Evolutionary conservation across 768 basidiomycete species (phyloP).

Genomic region (Podaxis mareebaensis): DNA sequence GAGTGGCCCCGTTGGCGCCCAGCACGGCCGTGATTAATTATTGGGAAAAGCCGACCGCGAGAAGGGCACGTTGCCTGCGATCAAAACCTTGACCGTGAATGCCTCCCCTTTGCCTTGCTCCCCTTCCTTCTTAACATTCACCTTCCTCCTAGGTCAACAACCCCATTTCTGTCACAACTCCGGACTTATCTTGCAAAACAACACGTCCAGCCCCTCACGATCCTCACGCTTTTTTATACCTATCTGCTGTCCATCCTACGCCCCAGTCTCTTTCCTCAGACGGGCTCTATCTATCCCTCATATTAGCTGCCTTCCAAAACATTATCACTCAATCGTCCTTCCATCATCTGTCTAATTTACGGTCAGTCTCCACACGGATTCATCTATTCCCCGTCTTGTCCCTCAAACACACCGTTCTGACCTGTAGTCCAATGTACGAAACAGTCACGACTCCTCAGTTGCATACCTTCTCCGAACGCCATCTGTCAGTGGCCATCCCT

Average conservation of each 20-base stretch:
- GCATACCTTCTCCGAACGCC: conserved; percentile 24
- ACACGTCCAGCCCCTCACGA: conserved; percentile 52
- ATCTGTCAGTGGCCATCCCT: conserved; percentile 8
- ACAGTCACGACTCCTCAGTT: conserved; percentile 49
- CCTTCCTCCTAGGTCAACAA: conserved; percentile 30
- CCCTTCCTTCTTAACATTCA: conserved; percentile 47
- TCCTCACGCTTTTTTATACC: conserved; percentile 47
- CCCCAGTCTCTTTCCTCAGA: conserved; percentile 1
- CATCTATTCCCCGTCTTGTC: conserved; percentile 19
- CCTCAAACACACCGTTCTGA: conserved; percentile 29
- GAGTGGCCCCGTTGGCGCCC: conserved; percentile 9
- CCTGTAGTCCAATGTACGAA: conserved; percentile 67
- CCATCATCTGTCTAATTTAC: conserved; percentile 42
- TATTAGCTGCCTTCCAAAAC: conserved; percentile 12
- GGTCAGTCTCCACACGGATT: conserved; percentile 31
- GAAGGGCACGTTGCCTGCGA: conserved; percentile 77
- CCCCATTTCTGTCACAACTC: conserved; percentile 31
- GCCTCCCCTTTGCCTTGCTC: conserved; percentile 65
- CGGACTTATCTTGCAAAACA: conserved; percentile 26
- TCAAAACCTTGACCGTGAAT: conserved; percentile 63
- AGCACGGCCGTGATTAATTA: conserved; percentile 26
- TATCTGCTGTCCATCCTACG: conserved; percentile 21
- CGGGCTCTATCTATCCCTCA: conserved; percentile 30
- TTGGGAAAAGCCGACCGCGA: conserved; percentile 52
- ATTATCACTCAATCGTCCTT: not conserved